Conservation (phyloP, 225 moss, liverwort and hornwort species). For the Physcomitrellopsis africana region DNA sequence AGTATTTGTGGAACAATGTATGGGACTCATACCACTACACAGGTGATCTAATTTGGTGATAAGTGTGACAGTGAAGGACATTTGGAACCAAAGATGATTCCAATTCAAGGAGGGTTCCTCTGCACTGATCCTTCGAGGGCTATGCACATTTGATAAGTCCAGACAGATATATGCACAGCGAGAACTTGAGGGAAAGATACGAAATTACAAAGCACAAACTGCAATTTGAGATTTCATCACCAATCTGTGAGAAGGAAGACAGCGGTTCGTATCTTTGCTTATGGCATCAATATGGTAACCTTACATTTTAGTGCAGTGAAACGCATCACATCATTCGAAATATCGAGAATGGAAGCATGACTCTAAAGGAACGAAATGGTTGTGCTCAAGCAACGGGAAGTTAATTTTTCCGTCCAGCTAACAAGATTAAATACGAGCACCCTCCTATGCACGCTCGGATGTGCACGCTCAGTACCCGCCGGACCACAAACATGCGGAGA, state of each 20-base stretch:
- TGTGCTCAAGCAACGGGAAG: conserved; percentile 6
- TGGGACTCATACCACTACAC: no score
- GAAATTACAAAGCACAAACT: neutral
- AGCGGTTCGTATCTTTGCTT: conserved; percentile 2
- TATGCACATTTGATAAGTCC: neutral
- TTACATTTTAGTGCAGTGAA: neutral
- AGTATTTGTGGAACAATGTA: no score
- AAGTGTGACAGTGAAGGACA: no score
- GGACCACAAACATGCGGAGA: neutral
- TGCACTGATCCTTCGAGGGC: no score
- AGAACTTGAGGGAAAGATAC: neutral
- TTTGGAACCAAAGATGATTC: no score
- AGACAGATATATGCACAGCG: no score
- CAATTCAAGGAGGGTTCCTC: no score
- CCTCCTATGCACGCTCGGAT: conserved; percentile 27
- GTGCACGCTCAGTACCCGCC: conserved; percentile 11
- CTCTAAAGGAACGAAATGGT: conserved; percentile 1
- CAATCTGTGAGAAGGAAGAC: neutral
- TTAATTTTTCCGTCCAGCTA: conserved; percentile 17
- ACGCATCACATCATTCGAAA: neutral
- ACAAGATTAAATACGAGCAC: neutral
- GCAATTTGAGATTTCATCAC: neutral
- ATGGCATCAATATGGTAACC: neutral
- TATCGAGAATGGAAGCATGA: neutral
- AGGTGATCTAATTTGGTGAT: no score